Evolutionary conservation across 495 filamentous ascomycete species (phyloP).

Genomic region (Penicillium antarcticum): DNA sequence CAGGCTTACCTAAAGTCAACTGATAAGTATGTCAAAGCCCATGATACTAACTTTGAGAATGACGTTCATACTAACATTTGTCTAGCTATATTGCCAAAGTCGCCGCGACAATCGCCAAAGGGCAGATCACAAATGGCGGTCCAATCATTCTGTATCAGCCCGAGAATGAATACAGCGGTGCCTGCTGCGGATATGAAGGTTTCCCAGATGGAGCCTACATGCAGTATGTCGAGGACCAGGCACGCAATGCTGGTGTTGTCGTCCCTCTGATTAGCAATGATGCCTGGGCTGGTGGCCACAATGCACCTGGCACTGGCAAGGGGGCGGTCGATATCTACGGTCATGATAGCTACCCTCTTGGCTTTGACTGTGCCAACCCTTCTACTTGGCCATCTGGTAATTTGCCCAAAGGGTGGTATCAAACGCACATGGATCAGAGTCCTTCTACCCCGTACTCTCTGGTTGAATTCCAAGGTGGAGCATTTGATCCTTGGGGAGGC

Average conservation of each 20-base stretch:
- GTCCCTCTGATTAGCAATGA: conserved; percentile 79
- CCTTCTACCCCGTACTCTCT: conserved; percentile 67
- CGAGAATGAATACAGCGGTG: conserved; percentile 69
- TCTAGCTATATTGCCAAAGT: conserved; percentile 42
- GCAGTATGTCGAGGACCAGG: conserved; percentile 65
- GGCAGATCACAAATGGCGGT: conserved; percentile 76
- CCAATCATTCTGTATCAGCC: conserved; percentile 75
- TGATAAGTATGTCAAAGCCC: conserved; percentile 39
- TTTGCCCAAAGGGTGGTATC: conserved; percentile 45
- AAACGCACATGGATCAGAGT: conserved; percentile 53
- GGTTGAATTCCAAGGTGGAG: conserved; percentile 73
- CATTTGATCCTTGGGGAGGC: conserved; percentile 75
- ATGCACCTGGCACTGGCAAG: conserved; percentile 60
- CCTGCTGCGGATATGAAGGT: conserved; percentile 30
- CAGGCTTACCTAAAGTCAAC: conserved; percentile 63
- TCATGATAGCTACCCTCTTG: conserved; percentile 69
- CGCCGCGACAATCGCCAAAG: conserved; percentile 62
- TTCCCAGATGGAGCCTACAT: conserved; percentile 65
- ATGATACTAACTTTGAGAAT: background rate
- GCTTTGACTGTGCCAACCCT: conserved; percentile 57
- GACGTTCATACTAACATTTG: background rate
- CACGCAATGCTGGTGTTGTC: conserved; percentile 63
- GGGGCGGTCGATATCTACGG: conserved; percentile 77
- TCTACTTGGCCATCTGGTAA: conserved; percentile 44
- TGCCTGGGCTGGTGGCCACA: conserved; percentile 53